Conservation (phyloP, 345 rosid species). For the Excoecaria agallocha region DNA sequence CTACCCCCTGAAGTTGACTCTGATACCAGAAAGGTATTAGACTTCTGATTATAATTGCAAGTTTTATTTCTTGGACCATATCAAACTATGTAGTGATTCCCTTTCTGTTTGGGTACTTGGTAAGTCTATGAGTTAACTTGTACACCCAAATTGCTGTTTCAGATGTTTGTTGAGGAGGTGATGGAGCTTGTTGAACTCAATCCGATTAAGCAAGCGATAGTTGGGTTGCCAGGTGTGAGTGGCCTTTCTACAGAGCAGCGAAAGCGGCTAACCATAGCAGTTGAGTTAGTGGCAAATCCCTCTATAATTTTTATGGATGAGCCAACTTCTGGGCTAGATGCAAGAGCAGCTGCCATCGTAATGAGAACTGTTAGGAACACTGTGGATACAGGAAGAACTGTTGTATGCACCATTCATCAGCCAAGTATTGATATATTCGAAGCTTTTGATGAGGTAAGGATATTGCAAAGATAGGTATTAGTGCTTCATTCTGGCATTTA, state of each 20-base stretch:
- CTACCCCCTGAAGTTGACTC: conserved; percentile 47
- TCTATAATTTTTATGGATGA: no score
- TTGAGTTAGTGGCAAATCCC: no score
- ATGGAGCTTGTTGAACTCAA: conserved; percentile 86
- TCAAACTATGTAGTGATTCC: neutral
- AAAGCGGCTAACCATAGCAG: no score
- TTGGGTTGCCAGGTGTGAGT: no score
- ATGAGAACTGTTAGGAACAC: no score
- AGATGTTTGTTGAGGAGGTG: conserved; percentile 59
- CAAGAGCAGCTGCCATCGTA: no score
- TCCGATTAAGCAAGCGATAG: conserved; percentile 47
- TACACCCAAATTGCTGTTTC: neutral
- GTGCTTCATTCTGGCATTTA: neutral
- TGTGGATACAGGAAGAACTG: no score
- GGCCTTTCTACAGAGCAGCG: no score
- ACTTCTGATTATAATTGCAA: neutral
- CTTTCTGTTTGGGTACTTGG: neutral
- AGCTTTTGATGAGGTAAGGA: no score
- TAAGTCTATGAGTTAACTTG: neutral
- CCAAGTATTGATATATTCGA: no score
- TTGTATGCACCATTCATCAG: no score
- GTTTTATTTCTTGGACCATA: neutral
- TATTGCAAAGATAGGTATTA: neutral
- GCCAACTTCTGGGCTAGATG: no score
- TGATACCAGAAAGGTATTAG: conserved; percentile 55